Percentiles rank a stretch among this genome's conserved stretches.
phyloP scores from a whole-genome alignment of 768 basidiomycete species.

The Strobilomyces dryophilus region DNA sequence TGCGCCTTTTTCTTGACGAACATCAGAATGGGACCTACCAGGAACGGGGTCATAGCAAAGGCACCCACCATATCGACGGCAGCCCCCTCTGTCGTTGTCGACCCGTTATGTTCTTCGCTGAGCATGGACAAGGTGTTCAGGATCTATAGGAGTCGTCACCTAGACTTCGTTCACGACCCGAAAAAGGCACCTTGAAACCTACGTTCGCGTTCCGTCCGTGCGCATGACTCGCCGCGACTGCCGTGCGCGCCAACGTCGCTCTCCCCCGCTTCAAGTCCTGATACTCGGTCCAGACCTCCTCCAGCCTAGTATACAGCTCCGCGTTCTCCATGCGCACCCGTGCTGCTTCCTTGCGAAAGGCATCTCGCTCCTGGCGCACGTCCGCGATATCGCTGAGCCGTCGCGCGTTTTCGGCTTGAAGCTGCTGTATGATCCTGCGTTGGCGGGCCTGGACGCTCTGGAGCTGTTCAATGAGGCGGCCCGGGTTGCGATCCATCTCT shows the following conservation, averaged over 20 bases:
- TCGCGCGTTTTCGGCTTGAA: conserved; percentile 24
- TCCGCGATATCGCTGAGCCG: conserved; percentile 23
- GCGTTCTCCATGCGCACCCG: conserved; percentile 18
- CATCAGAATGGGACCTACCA: neutral
- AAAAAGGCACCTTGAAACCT: conserved; percentile 10
- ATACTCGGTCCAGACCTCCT: conserved; percentile 15
- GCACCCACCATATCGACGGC: neutral
- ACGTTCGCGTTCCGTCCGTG: neutral
- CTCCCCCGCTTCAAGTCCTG: conserved; percentile 24
- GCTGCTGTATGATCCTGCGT: conserved; percentile 22
- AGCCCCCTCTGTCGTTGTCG: neutral
- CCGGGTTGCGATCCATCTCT: conserved; percentile 6
- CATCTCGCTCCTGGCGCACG: conserved; percentile 26
- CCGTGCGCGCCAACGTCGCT: conserved; percentile 11
- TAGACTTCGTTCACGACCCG: neutral
- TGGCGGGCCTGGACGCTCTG: conserved; percentile 23
- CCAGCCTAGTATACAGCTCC: conserved; percentile 19
- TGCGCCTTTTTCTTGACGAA: conserved; percentile 6
- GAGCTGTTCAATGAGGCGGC: conserved; percentile 23
- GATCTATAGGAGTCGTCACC: conserved; percentile 1
- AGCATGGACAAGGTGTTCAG: conserved; percentile 1
- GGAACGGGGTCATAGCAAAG: neutral
- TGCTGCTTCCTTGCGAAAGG: conserved; percentile 19
- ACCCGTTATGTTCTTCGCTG: conserved; percentile 3
- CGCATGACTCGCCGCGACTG: neutral